These are phyloP conservation scores for Coleophoma crateriformis DNA, from an alignment of 2,329 filamentous ascomycete species.

Conservation along the genomic window DNA sequence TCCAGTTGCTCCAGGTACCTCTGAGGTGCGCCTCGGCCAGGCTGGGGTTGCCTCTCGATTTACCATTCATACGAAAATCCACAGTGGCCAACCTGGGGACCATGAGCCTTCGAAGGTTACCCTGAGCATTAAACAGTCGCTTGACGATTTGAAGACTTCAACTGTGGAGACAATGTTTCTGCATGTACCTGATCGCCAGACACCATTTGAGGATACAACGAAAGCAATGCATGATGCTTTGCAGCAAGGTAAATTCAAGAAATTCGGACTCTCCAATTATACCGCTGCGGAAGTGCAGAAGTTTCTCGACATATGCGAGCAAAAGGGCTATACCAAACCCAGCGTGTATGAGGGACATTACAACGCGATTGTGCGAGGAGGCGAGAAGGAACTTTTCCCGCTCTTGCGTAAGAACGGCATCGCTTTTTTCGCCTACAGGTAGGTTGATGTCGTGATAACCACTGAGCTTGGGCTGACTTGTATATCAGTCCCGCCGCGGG, in stretches of 20 bases:
- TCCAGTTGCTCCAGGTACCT: not conserved
- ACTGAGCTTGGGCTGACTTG: not conserved
- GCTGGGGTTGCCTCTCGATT: not conserved
- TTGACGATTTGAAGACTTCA: not conserved
- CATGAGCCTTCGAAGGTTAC: not conserved
- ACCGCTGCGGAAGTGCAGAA: constrained; percentile 80
- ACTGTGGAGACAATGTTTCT: constrained; percentile 71
- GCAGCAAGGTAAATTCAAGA: constrained; percentile 73
- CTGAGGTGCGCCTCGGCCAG: not conserved
- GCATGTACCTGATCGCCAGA: constrained; percentile 59
- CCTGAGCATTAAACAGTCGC: not conserved
- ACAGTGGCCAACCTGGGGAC: not conserved
- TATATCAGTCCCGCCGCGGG: constrained; percentile 15
- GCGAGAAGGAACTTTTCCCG: constrained; percentile 67
- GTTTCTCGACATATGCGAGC: constrained; percentile 69
- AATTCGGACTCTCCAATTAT: constrained; percentile 75
- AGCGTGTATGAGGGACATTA: constrained; percentile 86
- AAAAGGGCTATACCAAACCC: constrained; percentile 71
- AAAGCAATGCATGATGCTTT: constrained; percentile 71
- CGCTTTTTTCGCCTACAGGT: constrained; percentile 71
- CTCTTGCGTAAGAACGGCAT: constrained; percentile 68
- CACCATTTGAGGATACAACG: constrained; percentile 72
- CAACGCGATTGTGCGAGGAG: constrained; percentile 68
- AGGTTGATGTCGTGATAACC: not conserved
- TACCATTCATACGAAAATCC: not conserved